These are phyloP conservation scores for Ceratocystis albifundus DNA, from an alignment of 2,329 filamentous ascomycete species.

Conservation along the genomic window DNA sequence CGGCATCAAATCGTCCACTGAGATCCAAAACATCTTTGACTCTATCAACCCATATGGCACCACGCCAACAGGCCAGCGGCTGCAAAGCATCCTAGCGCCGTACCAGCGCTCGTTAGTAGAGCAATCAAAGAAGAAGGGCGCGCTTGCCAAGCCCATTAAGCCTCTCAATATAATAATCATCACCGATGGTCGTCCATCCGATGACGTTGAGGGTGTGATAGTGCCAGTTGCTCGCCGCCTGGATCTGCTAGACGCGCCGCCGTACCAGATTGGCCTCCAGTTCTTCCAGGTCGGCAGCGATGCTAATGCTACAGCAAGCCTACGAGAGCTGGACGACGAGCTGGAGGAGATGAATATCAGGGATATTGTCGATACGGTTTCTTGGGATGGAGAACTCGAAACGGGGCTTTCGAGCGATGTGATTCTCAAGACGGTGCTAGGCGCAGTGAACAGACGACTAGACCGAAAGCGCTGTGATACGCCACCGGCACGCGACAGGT, in stretches of 20 bases:
- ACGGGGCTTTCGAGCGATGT: conserved; percentile 52
- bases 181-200: conserved; percentile 72
- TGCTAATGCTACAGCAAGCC: conserved; percentile 47
- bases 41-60: conserved; percentile 50
- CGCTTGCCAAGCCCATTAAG: conserved; percentile 39
- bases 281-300: conserved; percentile 91
- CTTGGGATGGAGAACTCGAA: conserved; percentile 46
- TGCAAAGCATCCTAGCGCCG: conserved; percentile 59
- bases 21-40: conserved; percentile 60
- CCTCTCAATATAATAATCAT: conserved; percentile 87
- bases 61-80: conserved; percentile 63
- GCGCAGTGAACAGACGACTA: conserved; percentile 50
- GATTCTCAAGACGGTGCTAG: conserved; percentile 73
- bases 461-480: conserved; percentile 27
- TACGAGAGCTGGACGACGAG: conserved; percentile 65
- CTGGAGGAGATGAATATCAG: conserved; percentile 45
- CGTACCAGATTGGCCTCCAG: conserved; percentile 80
- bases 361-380: conserved; percentile 87
- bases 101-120: conserved; percentile 39
- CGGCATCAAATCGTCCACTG: conserved; percentile 46
- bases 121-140: background rate
- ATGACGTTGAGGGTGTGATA: conserved; percentile 65
- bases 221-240: conserved; percentile 56
- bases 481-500: background rate
- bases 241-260: conserved; percentile 55